Evolutionary conservation across 2,329 filamentous ascomycete species (phyloP).

Genomic region (Penicillium hesseltinei): DNA sequence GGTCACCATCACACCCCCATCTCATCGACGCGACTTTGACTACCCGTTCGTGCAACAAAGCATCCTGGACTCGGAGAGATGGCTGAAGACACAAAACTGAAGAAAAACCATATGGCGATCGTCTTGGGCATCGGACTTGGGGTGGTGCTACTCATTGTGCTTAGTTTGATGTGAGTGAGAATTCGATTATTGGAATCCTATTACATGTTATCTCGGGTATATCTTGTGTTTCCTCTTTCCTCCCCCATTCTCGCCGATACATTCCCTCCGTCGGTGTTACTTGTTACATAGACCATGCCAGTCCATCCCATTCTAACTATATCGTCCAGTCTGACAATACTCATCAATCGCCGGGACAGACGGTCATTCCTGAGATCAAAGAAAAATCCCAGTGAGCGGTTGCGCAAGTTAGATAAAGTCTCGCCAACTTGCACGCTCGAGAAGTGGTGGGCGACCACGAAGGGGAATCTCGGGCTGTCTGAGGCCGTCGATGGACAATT

Average conservation of each 20-base stretch:
- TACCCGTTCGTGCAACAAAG: neutral
- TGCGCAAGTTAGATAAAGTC: conserved; percentile 38
- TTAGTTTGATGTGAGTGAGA: conserved; percentile 33
- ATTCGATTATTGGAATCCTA: neutral
- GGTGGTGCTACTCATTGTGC: conserved; percentile 31
- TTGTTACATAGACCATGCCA: neutral
- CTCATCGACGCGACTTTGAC: neutral
- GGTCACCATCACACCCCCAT: neutral
- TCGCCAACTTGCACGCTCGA: conserved; percentile 38
- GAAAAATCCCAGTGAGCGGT: conserved; percentile 29
- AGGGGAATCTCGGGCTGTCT: conserved; percentile 32
- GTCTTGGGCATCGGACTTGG: conserved; percentile 34
- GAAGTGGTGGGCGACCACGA: conserved; percentile 38
- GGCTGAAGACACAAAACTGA: conserved; percentile 20
- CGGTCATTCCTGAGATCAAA: conserved; percentile 19
- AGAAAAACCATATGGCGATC: conserved; percentile 32
- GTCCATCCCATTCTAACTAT: conserved; percentile 1
- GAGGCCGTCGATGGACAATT: conserved; percentile 38
- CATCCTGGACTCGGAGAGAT: conserved; percentile 6
- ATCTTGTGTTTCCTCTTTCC: neutral
- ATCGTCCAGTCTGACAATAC: conserved; percentile 29
- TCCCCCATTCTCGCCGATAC: neutral
- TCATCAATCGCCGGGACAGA: conserved; percentile 35
- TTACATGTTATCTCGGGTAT: neutral
- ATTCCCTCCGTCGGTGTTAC: conserved; percentile 9